Percentiles rank a stretch among this genome's conserved stretches.
Conservation (phyloP, 202 grass and related monocot species). For the Elaeis oleifera region DNA sequence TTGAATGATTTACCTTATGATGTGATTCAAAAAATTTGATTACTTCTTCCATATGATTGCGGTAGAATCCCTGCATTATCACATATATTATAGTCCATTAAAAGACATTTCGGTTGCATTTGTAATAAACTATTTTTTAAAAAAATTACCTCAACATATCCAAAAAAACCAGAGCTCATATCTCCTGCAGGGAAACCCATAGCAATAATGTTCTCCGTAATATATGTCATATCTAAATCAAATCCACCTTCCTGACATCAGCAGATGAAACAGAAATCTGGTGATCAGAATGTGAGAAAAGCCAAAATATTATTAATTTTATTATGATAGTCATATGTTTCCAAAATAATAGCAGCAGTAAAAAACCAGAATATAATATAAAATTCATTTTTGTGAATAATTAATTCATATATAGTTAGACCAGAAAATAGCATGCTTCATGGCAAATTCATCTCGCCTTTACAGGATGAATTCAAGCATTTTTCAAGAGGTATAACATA, state of each 20-base stretch:
- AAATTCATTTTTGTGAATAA: too few species aligned
- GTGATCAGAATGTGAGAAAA: background rate
- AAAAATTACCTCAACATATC: slow-evolving; percentile 91
- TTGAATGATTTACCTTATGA: slow-evolving; percentile 61
- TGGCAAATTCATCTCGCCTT: too few species aligned
- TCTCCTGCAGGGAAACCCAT: slow-evolving; percentile 99
- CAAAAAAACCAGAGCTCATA: slow-evolving; percentile 96
- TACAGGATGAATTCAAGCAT: background rate
- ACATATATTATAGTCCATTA: slow-evolving; percentile 17
- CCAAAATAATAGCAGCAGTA: background rate
- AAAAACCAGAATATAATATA: background rate
- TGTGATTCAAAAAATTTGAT: slow-evolving; percentile 98
- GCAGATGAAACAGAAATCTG: background rate
- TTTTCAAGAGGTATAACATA: background rate
- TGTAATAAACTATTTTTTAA: slow-evolving; percentile 1
- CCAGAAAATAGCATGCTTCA: too few species aligned
- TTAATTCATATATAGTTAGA: too few species aligned
- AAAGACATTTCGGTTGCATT: slow-evolving; percentile 1
- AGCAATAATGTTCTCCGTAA: slow-evolving; percentile 98
- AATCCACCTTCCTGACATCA: slow-evolving; percentile 90
- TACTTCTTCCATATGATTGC: slow-evolving; percentile 99
- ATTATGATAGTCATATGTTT: background rate
- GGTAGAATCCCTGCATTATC: slow-evolving; percentile 81
- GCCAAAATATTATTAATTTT: background rate
- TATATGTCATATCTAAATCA: slow-evolving; percentile 99